Evolutionary conservation across 345 rosid species (phyloP), one percentile per base, ranked within the genome.

Genomic region (Ceriops decandra): DNA sequence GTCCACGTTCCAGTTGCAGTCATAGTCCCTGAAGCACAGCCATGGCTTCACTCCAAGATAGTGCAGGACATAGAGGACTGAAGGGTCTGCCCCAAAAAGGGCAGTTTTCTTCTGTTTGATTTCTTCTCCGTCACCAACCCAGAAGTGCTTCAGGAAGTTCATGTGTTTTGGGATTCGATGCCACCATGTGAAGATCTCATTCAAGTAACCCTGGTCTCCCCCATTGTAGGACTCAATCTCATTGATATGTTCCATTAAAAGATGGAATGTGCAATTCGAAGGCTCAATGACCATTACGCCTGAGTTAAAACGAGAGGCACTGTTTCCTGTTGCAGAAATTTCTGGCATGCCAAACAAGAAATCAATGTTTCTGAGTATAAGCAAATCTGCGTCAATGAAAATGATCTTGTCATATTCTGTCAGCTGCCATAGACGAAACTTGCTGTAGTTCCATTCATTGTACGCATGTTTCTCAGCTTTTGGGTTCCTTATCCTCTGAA

Each of bases 361-460:
- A 69, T 90, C 96, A 0, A 93, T 89, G 77, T 93, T 93, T 64
- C 96, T 79, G 17, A 87, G 90, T 60, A 93, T 85, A 60, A 93
- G 88, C 79, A 90, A 72, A 80, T 93, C 96, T 20, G 98, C 90
- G 53, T 93, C 98, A 5, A 93, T 85, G 82, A 93, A 93, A 60
- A 93, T 90, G 73, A 93, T 89, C 84, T 88, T 93, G 76, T 84
- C 84, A 36, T 90, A 93, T 32, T 90, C 83, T 1, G 96, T 88
- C 68, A 90, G 65, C 80, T 93, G 97, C 97, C 97, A 93, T 47
- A 93, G 86, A 59, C 97, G 88, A 72, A 93, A 93, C 79, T 93
- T 93, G 86, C 96, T 93, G 75, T 93, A 93, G 74, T 93, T 90
- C 87, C 89, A 93, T 70, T 93, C 96, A 31, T 93, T 93, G 70